A percentile compares a stretch with the other conserved stretches of the same genome.
Evolutionary conservation across 1,139 yeast genomes (phyloP).

Genomic region (Candida tropicalis): DNA sequence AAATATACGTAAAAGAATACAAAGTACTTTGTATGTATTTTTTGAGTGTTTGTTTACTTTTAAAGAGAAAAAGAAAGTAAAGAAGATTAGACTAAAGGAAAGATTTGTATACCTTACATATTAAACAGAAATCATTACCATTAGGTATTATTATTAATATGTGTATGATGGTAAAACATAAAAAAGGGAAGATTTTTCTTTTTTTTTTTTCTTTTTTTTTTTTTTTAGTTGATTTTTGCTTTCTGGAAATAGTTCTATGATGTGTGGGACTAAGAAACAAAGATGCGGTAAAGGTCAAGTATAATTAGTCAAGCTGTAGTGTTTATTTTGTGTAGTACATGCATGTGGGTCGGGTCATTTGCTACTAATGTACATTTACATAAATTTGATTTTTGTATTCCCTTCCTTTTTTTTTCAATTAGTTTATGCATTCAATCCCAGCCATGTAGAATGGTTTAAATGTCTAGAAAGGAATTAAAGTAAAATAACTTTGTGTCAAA

Average conservation of each 20-base stretch:
- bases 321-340: not conserved
- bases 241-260: slow-evolving; percentile 1
- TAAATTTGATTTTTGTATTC: not conserved
- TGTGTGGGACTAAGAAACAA: not conserved
- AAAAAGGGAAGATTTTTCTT: not conserved
- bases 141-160: not conserved
- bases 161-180: not conserved
- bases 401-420: not conserved
- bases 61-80: not conserved
- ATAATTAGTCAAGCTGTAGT: not conserved
- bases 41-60: slow-evolving; percentile 5
- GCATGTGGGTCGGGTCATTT: slow-evolving; percentile 3
- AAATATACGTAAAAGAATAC: not conserved
- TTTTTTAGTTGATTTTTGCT: not conserved
- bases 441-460: not conserved
- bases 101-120: slow-evolving; percentile 1
- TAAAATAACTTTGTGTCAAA: not conserved
- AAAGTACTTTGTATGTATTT: too few relatives aligned
- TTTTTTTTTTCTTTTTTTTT: slow-evolving; percentile 1
- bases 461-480: not conserved
- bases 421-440: not conserved
- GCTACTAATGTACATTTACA: not conserved
- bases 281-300: not conserved
- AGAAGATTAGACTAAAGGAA: slow-evolving; percentile 1
- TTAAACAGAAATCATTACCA: not conserved